Evolutionary conservation across 257 asterid species (phyloP), one percentile per base, ranked within the genome.

Genomic region (Nicotiana knightiana): DNA sequence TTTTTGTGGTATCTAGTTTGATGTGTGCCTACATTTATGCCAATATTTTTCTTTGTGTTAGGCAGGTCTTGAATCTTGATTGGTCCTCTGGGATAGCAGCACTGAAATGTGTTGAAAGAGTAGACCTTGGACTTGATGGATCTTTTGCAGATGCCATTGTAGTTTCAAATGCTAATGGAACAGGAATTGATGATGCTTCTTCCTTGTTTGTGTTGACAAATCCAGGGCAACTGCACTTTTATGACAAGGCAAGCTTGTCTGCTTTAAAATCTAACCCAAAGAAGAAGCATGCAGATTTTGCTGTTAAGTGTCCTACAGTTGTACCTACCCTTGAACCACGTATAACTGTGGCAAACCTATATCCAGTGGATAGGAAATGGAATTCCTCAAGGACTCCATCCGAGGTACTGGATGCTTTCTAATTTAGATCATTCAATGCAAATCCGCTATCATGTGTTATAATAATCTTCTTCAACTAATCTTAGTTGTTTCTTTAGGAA

Each of bases 21-120:
- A 35, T 26, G 62, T 15, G 24, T 65, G 59, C 77, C 68, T 13
- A 37, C 33, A 28, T 17, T 79, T 59, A 21, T 13, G 43, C 39
- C 62, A 73, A 2, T 73, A 2, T 7, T 71, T 73, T 73, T 73
- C 15, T 3, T 32, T 81, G 78, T 58, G 71, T 57, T 79, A n/a
- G 68, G 86, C 98, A 96, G 99, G 90, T 96, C 84, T 94, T 96
- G 21, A 92, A 92, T 87, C 96, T 96, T 85, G 94, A 96, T 86
- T 96, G 99, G 98, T 96, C 99, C 80, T 91, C 92, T 67, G 97
- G 98, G 71, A 87, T 94, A 84, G 85, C 91, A 84, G 90, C 86
- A 82, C 75, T 96, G 91, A 94, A 94, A 89, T 94, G 98, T 84
- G 79, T 89, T 30, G 91, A 87, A 76, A 97, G 97, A 70, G 86